These are phyloP conservation scores for Botrytis tulipae DNA, from an alignment of 2,329 filamentous ascomycete genomes.

Conservation along the genomic window DNA sequence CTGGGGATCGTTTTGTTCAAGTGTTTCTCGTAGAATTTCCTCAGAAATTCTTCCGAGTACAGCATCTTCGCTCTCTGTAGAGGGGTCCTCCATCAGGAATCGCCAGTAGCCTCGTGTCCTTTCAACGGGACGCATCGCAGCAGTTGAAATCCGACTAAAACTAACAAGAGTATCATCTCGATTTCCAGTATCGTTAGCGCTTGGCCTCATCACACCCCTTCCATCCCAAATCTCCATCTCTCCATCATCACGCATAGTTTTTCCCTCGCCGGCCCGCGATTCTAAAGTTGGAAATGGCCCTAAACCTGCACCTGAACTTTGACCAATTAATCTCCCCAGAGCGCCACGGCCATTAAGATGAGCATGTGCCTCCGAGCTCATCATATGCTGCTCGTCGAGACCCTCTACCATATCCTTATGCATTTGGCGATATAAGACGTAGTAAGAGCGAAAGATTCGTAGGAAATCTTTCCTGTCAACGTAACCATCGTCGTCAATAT, in stretches of 20 bases:
- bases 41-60: constrained; percentile 24
- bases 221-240: constrained; percentile 63
- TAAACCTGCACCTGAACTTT: constrained; percentile 45
- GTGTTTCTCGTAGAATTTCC: not conserved
- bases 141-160: constrained; percentile 19
- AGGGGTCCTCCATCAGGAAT: constrained; percentile 34
- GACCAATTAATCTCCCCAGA: constrained; percentile 58
- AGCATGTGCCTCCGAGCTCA: constrained; percentile 72
- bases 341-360: constrained; percentile 68
- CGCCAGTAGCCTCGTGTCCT: constrained; percentile 32
- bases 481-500: constrained; percentile 83
- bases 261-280: constrained; percentile 61
- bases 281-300: constrained; percentile 57
- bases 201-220: constrained; percentile 57
- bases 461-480: constrained; percentile 85
- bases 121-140: not conserved
- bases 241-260: constrained; percentile 64
- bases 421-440: constrained; percentile 84
- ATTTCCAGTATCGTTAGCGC: constrained; percentile 58
- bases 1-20: not conserved
- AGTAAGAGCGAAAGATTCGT: constrained; percentile 89
- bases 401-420: constrained; percentile 79
- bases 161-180: constrained; percentile 58
- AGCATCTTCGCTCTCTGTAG: constrained; percentile 27
- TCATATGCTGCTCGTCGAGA: constrained; percentile 73